Evolutionary conservation across 768 basidiomycete species (phyloP).

Genomic region (Leccinum incarnatum): DNA sequence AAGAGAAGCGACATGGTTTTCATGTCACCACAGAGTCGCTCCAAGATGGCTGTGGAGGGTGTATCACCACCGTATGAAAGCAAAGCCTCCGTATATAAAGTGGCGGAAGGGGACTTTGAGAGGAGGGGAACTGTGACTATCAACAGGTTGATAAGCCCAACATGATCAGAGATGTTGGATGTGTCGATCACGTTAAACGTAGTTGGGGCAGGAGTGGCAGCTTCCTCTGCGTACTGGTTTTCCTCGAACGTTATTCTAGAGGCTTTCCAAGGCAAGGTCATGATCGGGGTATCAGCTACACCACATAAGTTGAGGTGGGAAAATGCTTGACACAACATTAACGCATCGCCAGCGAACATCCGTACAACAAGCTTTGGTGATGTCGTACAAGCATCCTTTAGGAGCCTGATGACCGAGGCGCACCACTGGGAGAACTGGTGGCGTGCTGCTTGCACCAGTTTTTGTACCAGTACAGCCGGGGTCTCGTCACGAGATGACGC

Average conservation of each 20-base stretch:
- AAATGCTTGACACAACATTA: constrained; percentile 30
- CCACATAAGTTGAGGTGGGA: constrained; percentile 6
- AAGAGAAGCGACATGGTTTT: constrained; percentile 26
- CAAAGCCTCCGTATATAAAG: constrained; percentile 30
- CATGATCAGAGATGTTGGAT: constrained; percentile 32
- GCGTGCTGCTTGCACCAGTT: constrained; percentile 18
- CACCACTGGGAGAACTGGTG: constrained; percentile 30
- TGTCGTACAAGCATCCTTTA: not conserved
- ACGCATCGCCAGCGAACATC: constrained; percentile 30
- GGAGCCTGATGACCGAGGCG: constrained; percentile 14
- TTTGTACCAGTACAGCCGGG: constrained; percentile 11
- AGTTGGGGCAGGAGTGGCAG: constrained; percentile 22
- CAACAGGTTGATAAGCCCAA: constrained; percentile 30
- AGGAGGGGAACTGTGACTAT: constrained; percentile 25
- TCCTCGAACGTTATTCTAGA: constrained; percentile 23
- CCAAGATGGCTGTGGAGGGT: constrained; percentile 15
- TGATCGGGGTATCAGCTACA: constrained; percentile 17
- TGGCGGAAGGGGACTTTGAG: constrained; percentile 19
- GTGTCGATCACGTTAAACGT: constrained; percentile 34
- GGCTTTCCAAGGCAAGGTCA: constrained; percentile 23
- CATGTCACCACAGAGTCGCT: constrained; percentile 30
- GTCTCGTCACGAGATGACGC: constrained; percentile 7
- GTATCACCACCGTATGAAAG: constrained; percentile 11
- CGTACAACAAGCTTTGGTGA: constrained; percentile 21
- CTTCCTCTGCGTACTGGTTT: constrained; percentile 16